Percentiles rank a stretch among this genome's conserved stretches.
Conservation (phyloP, 441 rosid species). For the Pelargonium exstipulatum region DNA sequence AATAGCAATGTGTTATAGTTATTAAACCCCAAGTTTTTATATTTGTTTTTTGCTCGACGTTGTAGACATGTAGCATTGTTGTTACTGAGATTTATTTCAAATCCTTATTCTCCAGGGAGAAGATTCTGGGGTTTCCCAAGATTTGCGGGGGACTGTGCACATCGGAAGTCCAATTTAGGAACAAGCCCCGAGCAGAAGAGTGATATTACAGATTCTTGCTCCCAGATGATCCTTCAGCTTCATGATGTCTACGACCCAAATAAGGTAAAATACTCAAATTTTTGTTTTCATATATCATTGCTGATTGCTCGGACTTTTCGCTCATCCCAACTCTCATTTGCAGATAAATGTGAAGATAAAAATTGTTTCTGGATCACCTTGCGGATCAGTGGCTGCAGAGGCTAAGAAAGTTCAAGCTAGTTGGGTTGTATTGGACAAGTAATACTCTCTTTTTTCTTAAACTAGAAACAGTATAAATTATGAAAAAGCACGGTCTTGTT, state of each 20-base stretch:
- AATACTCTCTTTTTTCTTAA: slow-evolving; percentile 21
- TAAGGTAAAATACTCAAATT: slow-evolving; percentile 41
- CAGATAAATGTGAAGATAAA: slow-evolving; percentile 91
- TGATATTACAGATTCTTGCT: slow-evolving; percentile 80
- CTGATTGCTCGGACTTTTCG: neutral
- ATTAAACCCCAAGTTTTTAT: too few species aligned
- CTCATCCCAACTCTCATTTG: neutral
- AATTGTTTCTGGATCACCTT: slow-evolving; percentile 77
- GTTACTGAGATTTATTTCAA: slow-evolving; percentile 30
- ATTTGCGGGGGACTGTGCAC: slow-evolving; percentile 88
- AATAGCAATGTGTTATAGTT: neutral
- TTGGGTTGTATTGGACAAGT: slow-evolving; percentile 99
- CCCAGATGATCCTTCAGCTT: slow-evolving; percentile 93
- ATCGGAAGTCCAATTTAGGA: slow-evolving; percentile 49
- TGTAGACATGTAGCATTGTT: slow-evolving; percentile 13
- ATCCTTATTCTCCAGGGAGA: slow-evolving; percentile 33
- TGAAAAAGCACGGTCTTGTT: too few species aligned
- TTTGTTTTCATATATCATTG: neutral
- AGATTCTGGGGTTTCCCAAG: slow-evolving; percentile 77
- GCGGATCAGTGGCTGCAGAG: slow-evolving; percentile 90
- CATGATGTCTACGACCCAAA: slow-evolving; percentile 93
- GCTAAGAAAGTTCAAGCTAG: slow-evolving; percentile 69
- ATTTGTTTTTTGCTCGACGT: neutral
- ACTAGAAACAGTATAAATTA: neutral
- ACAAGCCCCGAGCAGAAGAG: slow-evolving; percentile 58